Percentiles rank a stretch among this genome's conserved stretches.
Evolutionary conservation across 305 asterid species (phyloP).

Genomic region (Fraxinus sp.): DNA sequence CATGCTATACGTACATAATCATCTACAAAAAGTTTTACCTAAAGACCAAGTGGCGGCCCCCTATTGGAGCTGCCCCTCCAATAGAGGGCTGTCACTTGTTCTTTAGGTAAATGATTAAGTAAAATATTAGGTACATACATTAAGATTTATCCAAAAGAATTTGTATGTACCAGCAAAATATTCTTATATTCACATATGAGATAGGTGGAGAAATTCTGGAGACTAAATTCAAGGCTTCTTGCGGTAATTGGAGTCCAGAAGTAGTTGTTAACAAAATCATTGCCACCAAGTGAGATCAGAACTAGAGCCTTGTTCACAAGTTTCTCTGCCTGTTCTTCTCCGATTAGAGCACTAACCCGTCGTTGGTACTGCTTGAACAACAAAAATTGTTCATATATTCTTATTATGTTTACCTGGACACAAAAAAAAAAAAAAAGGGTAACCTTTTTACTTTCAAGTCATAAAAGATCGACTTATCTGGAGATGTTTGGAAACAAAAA

Average conservation of each 20-base stretch:
- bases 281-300: conserved; percentile 57
- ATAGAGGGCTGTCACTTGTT: too few relatives aligned
- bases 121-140: too few relatives aligned
- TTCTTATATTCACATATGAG: conserved; percentile 47
- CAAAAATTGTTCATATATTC: conserved; percentile 34
- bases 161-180: conserved; percentile 40
- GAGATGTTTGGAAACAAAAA: not conserved
- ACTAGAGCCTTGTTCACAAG: conserved; percentile 44
- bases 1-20: too few relatives aligned
- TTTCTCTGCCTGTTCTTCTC: conserved; percentile 28
- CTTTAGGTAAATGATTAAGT: too few relatives aligned
- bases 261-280: conserved; percentile 63
- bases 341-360: conserved; percentile 39
- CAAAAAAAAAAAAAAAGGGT: not conserved
- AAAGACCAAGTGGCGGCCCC: too few relatives aligned
- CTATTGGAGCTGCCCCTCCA: too few relatives aligned
- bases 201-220: conserved; percentile 36
- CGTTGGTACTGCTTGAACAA: conserved; percentile 36
- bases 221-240: conserved; percentile 38
- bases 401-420: conserved; percentile 42
- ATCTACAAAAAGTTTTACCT: too few relatives aligned
- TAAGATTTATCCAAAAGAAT: not conserved
- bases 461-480: not conserved
- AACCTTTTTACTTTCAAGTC: not conserved
- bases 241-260: conserved; percentile 41